A percentile compares a stretch with the other conserved stretches of the same genome.
phyloP scores from a whole-genome alignment of 83 land plant species.

The Picea mariana region DNA sequence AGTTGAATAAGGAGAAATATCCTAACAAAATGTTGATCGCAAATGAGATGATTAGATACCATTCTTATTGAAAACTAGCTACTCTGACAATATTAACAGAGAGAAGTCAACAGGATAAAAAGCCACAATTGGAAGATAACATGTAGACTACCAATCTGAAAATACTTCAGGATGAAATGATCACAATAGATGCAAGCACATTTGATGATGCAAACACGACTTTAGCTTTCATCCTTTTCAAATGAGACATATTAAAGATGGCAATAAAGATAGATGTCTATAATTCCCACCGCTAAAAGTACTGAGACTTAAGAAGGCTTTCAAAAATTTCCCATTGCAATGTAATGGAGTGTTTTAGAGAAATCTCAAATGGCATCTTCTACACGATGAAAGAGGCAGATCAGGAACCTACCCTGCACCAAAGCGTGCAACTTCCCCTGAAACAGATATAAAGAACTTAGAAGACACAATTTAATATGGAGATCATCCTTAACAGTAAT shows the following conservation, averaged over 20 bases:
- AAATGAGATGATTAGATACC: background rate
- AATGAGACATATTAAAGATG: background rate
- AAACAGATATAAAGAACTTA: background rate
- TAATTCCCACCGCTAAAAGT: too few relatives aligned
- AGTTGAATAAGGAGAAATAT: conserved; percentile 82
- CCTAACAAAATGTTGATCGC: conserved; percentile 32
- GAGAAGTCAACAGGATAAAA: background rate
- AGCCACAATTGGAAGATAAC: background rate
- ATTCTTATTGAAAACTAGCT: background rate
- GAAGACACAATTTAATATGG: background rate
- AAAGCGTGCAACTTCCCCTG: conserved; percentile 48
- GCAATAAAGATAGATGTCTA: background rate
- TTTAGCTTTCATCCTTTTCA: background rate
- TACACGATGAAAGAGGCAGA: background rate
- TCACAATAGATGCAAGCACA: background rate
- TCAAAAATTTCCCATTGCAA: background rate
- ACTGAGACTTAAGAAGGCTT: background rate
- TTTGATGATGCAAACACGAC: background rate
- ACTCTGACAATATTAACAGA: conserved; percentile 4
- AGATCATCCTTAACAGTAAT: background rate
- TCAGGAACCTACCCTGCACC: conserved; percentile 43
- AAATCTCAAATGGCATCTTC: background rate
- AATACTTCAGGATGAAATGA: background rate
- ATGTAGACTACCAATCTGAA: background rate
- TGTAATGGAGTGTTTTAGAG: background rate